Evolutionary conservation across 805 yeast species (phyloP).

Genomic region (Pichia paraexigua): DNA sequence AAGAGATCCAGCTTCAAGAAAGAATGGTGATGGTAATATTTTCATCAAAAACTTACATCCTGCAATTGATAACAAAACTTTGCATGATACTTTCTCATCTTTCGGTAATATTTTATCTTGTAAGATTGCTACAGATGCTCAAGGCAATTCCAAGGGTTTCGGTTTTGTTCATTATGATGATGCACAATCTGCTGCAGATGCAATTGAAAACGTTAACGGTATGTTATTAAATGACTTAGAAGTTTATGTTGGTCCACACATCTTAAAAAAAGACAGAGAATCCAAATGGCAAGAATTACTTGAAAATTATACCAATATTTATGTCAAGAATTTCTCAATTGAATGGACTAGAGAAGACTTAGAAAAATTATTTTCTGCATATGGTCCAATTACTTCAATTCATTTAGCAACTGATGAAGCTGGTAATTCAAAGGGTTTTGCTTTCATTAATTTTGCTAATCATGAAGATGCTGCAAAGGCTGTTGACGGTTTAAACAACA

Average conservation of each 20-base stretch:
- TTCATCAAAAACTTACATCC: slow-evolving; percentile 98
- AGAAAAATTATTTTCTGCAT: slow-evolving; percentile 58
- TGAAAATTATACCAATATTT: slow-evolving; percentile 92
- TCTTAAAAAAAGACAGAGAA: slow-evolving; percentile 89
- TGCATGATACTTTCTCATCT: slow-evolving; percentile 95
- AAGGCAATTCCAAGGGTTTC: slow-evolving; percentile 88
- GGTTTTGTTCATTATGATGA: slow-evolving; percentile 97
- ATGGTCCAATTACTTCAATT: slow-evolving; percentile 79
- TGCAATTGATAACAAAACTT: slow-evolving; percentile 96
- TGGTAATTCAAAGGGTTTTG: slow-evolving; percentile 92
- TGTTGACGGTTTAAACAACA: slow-evolving; percentile 84
- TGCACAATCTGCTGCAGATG: slow-evolving; percentile 86
- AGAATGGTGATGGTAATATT: slow-evolving; percentile 92
- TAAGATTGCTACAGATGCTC: slow-evolving; percentile 92
- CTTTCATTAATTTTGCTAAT: slow-evolving; percentile 83
- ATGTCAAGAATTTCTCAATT: slow-evolving; percentile 79
- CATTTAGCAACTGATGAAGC: slow-evolving; percentile 72
- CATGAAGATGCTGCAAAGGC: slow-evolving; percentile 89
- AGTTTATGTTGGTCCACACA: slow-evolving; percentile 92
- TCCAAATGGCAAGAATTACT: slow-evolving; percentile 83
- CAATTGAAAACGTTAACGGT: slow-evolving; percentile 96
- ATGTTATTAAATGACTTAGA: slow-evolving; percentile 95
- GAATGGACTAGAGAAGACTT: slow-evolving; percentile 68
- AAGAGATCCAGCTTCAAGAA: slow-evolving; percentile 94
- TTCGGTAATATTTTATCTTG: slow-evolving; percentile 94